phyloP scores from a whole-genome alignment of 371 early-diverging fungal species.

The Ordospora colligata region DNA sequence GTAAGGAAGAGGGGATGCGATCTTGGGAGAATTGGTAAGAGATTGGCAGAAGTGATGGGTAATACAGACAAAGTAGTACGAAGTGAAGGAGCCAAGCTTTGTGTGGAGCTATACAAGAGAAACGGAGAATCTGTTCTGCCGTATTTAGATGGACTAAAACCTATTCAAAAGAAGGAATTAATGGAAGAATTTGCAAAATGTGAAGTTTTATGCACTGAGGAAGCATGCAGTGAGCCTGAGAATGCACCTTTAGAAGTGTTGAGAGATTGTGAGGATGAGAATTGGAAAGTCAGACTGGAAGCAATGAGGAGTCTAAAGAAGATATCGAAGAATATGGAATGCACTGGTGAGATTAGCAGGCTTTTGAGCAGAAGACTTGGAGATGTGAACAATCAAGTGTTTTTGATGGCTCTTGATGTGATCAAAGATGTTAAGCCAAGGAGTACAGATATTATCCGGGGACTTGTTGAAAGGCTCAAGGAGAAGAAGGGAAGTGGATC shows the following conservation, averaged over 20 bases:
- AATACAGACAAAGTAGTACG: constrained; percentile 26
- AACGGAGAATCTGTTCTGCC: constrained; percentile 20
- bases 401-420: constrained; percentile 9
- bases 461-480: constrained; percentile 31
- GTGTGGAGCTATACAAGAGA: constrained; percentile 27
- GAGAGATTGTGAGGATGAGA: background rate
- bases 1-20: background rate
- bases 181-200: constrained; percentile 22
- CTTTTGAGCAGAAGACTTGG: background rate
- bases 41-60: background rate
- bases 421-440: background rate
- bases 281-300: constrained; percentile 34
- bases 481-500: constrained; percentile 34
- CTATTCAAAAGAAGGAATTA: constrained; percentile 46
- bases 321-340: background rate
- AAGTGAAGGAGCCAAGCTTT: constrained; percentile 14
- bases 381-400: constrained; percentile 40
- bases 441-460: background rate
- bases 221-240: background rate
- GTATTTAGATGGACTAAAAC: constrained; percentile 38
- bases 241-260: background rate
- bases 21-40: background rate
- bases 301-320: background rate
- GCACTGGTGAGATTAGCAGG: background rate
- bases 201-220: background rate